Evolutionary conservation across 2,329 filamentous ascomycete genomes (phyloP).

Genomic region (Exophiala sp.): DNA sequence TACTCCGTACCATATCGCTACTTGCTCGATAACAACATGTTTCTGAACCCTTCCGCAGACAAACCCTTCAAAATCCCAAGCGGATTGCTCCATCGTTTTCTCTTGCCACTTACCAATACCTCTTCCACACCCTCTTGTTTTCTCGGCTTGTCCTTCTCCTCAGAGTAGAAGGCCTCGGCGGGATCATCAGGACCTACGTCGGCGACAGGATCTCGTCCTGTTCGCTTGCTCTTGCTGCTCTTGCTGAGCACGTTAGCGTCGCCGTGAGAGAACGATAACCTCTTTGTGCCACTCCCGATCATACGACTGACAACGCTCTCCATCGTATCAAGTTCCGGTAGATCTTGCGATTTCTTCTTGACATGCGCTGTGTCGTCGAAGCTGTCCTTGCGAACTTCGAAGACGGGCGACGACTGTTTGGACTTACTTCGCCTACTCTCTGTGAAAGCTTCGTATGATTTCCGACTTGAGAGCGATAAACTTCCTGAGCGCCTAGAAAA

Average conservation of each 20-base stretch:
- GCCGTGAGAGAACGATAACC: conserved; percentile 6
- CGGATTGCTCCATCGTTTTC: conserved; percentile 30
- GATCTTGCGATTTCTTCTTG: conserved; percentile 18
- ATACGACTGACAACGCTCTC: conserved; percentile 27
- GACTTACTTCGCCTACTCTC: conserved; percentile 14
- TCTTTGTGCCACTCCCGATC: conserved; percentile 23
- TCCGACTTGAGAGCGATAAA: conserved; percentile 37
- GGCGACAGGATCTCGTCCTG: conserved; percentile 2
- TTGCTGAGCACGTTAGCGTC: conserved; percentile 1
- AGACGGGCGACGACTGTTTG: conserved; percentile 20
- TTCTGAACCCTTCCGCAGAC: conserved; percentile 27
- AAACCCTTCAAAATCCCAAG: conserved; percentile 27
- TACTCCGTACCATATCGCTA: conserved; percentile 4
- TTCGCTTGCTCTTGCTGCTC: conserved; percentile 3
- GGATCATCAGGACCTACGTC: conserved; percentile 22
- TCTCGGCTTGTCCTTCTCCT: conserved; percentile 11
- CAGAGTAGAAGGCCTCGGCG: conserved; percentile 21
- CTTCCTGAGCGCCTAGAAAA: conserved; percentile 71
- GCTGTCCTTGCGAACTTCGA: conserved; percentile 25
- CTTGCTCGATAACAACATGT: conserved; percentile 28
- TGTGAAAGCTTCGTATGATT: conserved; percentile 24
- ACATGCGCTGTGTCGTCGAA: conserved; percentile 13
- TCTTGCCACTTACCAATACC: conserved; percentile 12
- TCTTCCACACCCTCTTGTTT: conserved; percentile 19
- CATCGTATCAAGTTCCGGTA: conserved; percentile 28